A percentile compares a stretch with the other conserved stretches of the same genome.
phyloP scores from a whole-genome alignment of 768 basidiomycete genomes.

The Hypholoma sublateritium region DNA sequence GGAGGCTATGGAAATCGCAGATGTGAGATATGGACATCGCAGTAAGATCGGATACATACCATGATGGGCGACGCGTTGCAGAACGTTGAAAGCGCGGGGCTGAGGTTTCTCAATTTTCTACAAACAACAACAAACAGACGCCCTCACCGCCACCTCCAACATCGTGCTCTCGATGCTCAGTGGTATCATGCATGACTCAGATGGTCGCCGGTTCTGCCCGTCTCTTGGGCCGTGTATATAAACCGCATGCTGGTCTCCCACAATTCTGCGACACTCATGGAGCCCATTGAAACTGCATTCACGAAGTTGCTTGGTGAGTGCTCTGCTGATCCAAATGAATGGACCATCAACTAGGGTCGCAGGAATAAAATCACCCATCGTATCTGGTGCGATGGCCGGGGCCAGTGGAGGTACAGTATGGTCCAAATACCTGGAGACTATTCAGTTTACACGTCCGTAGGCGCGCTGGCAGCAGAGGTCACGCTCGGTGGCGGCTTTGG shows the following conservation, averaged over 20 bases:
- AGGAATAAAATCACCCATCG: conserved; percentile 61
- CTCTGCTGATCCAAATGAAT: neutral
- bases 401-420: conserved; percentile 54
- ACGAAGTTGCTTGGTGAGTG: conserved; percentile 52
- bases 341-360: neutral
- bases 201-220: neutral
- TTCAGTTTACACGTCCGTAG: conserved; percentile 24
- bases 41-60: conserved; percentile 35
- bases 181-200: neutral
- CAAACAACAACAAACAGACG: conserved; percentile 19
- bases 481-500: conserved; percentile 74
- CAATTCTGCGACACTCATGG: neutral
- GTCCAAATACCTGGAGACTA: neutral
- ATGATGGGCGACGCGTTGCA: conserved; percentile 47
- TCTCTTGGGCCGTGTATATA: neutral
- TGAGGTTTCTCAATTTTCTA: conserved; percentile 12
- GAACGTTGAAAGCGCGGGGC: conserved; percentile 16
- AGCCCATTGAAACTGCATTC: conserved; percentile 37
- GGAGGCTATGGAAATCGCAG: conserved; percentile 63
- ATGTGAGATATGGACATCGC: neutral
- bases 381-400: conserved; percentile 71
- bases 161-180: neutral
- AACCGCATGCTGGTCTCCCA: neutral
- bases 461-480: conserved; percentile 57
- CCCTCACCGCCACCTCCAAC: neutral